phyloP scores from a whole-genome alignment of 2,329 filamentous ascomycete species.

The Arachnomyces sp. region DNA sequence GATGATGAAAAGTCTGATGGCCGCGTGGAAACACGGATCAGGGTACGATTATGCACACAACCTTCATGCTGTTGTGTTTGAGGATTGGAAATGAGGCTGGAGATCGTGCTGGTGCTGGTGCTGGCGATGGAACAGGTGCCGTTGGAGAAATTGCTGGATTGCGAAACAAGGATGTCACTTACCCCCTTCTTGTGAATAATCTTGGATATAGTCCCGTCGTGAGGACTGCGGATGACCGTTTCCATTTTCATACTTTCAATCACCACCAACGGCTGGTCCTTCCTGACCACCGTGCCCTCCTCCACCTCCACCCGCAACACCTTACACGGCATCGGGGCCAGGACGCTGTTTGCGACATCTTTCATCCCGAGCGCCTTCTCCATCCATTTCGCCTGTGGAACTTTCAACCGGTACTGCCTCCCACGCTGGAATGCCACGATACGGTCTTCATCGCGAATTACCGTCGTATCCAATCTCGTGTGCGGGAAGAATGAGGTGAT shows the following conservation, averaged over 20 bases:
- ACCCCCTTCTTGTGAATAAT: conserved; percentile 68
- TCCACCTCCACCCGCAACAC: conserved; percentile 80
- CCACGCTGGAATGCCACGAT: conserved; percentile 70
- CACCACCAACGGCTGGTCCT: conserved; percentile 81
- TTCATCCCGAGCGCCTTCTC: conserved; percentile 79
- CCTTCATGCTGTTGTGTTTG: too few relatives aligned
- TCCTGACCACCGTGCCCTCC: conserved; percentile 73
- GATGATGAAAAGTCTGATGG: too few relatives aligned
- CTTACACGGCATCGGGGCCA: conserved; percentile 96
- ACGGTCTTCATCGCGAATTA: conserved; percentile 48
- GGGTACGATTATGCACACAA: too few relatives aligned
- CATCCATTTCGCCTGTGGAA: conserved; percentile 64
- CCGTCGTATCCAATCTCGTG: conserved; percentile 68
- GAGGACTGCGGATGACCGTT: conserved; percentile 70
- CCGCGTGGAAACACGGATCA: too few relatives aligned
- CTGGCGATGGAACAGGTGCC: neutral
- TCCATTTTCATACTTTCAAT: conserved; percentile 92
- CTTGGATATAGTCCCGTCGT: conserved; percentile 62
- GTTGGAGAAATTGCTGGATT: conserved; percentile 7
- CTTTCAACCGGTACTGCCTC: conserved; percentile 47
- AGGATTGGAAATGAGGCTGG: too few relatives aligned
- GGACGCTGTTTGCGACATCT: conserved; percentile 70
- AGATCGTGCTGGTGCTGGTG: too few relatives aligned
- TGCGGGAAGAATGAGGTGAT: conserved; percentile 73
- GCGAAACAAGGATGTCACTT: conserved; percentile 28